Evolutionary conservation across 331 rosid species (phyloP).

Genomic region (Quercus lobata): DNA sequence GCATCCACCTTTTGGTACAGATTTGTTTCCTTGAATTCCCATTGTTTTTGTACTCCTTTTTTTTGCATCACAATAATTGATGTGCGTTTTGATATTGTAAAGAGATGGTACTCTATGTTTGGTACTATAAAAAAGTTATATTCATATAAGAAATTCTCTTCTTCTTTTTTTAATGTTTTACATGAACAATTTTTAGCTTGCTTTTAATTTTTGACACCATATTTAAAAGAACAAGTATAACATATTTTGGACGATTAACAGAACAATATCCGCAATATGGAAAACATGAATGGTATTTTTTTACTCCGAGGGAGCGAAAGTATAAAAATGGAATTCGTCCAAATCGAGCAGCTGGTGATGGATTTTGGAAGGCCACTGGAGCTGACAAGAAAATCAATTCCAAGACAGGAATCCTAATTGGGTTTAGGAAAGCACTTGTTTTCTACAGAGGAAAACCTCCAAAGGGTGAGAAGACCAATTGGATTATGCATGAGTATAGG

Average conservation of each 20-base stretch:
- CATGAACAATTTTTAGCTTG: too few species aligned
- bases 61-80: too few species aligned
- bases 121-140: too few species aligned
- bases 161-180: too few species aligned
- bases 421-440: slow-evolving; percentile 12
- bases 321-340: slow-evolving; percentile 15
- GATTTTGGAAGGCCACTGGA: slow-evolving; percentile 25
- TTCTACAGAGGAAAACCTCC: slow-evolving; percentile 19
- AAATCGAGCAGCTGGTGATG: slow-evolving; percentile 5
- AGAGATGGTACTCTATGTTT: too few species aligned
- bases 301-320: slow-evolving; percentile 19
- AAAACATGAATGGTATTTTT: slow-evolving; percentile 16
- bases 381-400: neutral
- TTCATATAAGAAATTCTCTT: too few species aligned
- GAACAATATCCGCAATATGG: neutral
- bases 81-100: too few species aligned
- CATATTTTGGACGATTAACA: neutral
- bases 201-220: too few species aligned
- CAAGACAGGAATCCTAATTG: neutral
- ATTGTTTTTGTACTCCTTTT: too few species aligned
- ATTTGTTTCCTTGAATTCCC: too few species aligned
- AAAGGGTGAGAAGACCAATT: slow-evolving; percentile 5
- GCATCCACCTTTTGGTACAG: too few species aligned
- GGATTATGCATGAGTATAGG: slow-evolving; percentile 21
- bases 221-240: too few species aligned